Evolutionary conservation across 352 stramenopile genomes (phyloP).

Genomic region (Pythium aquatile): DNA sequence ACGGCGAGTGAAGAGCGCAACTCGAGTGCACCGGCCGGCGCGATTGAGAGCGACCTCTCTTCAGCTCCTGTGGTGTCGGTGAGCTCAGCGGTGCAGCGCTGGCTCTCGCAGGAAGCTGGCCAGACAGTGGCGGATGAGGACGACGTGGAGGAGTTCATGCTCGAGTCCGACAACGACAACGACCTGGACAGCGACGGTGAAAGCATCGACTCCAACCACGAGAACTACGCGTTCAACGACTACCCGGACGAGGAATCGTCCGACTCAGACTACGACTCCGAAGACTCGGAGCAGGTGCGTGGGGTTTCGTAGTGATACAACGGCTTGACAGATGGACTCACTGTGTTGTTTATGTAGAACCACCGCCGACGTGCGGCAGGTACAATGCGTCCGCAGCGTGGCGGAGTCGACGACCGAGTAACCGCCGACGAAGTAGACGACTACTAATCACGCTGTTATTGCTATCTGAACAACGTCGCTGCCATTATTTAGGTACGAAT

Average conservation of each 20-base stretch:
- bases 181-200: slow-evolving; percentile 71
- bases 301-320: neutral
- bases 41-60: slow-evolving; percentile 18
- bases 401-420: slow-evolving; percentile 4
- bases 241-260: slow-evolving; percentile 81
- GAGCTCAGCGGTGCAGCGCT: slow-evolving; percentile 75
- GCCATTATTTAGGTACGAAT: slow-evolving; percentile 15
- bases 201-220: slow-evolving; percentile 83
- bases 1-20: slow-evolving; percentile 39
- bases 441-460: slow-evolving; percentile 2
- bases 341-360: slow-evolving; percentile 9
- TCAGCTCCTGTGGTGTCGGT: slow-evolving; percentile 59
- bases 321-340: too few species aligned
- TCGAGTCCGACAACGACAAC: slow-evolving; percentile 75
- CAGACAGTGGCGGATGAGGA: slow-evolving; percentile 36
- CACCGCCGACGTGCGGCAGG: slow-evolving; percentile 13
- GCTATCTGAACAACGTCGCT: neutral
- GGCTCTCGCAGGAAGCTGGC: slow-evolving; percentile 64
- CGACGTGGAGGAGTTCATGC: slow-evolving; percentile 72
- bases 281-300: slow-evolving; percentile 32
- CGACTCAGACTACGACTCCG: slow-evolving; percentile 36
- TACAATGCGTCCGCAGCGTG: neutral
- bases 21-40: neutral
- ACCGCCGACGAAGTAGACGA: slow-evolving; percentile 16
- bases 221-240: slow-evolving; percentile 75